A percentile compares a stretch with the other conserved stretches of the same genome.
phyloP scores from a whole-genome alignment of 768 basidiomycete genomes.

The Trametes meyenii region DNA sequence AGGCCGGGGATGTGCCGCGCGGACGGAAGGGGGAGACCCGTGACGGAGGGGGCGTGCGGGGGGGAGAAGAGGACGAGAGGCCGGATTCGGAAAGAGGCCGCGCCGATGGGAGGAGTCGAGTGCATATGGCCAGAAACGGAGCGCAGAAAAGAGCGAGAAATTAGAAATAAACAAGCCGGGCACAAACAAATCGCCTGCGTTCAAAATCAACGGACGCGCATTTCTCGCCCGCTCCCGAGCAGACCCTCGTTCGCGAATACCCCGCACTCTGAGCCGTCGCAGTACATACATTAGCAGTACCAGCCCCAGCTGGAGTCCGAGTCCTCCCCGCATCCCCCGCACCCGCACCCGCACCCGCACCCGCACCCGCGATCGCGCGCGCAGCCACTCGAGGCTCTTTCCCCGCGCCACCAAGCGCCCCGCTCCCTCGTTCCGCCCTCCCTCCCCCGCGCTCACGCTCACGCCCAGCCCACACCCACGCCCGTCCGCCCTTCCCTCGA shows the following conservation, averaged over 20 bases:
- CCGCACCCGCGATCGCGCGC: constrained; percentile 1
- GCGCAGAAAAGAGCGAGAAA: neutral
- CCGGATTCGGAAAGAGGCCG: constrained; percentile 13
- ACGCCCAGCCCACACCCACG: constrained; percentile 23
- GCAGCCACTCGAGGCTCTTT: neutral
- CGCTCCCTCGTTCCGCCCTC: constrained; percentile 10
- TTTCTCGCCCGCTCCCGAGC: constrained; percentile 1
- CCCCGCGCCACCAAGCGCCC: constrained; percentile 18
- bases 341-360: too few species aligned
- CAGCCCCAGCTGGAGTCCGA: too few species aligned
- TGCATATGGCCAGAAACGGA: neutral
- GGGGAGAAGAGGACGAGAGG: neutral
- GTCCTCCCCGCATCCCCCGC: too few species aligned
- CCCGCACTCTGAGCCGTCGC: constrained; percentile 1
- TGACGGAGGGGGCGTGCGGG: constrained; percentile 4
- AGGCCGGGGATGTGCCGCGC: constrained; percentile 17
- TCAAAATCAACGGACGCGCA: constrained; percentile 15
- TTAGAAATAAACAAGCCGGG: constrained; percentile 26
- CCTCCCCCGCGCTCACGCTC: constrained; percentile 32
- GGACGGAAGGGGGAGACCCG: constrained; percentile 7
- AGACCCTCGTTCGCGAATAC: constrained; percentile 5
- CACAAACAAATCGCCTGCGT: constrained; percentile 27
- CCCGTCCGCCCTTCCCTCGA: constrained; percentile 23
- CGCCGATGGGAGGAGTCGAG: neutral
- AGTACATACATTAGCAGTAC: too few species aligned